Percentiles rank a stretch among this genome's conserved stretches.
Conservation (phyloP, 2,329 filamentous ascomycete species). For the Colletotrichum graminicola region DNA sequence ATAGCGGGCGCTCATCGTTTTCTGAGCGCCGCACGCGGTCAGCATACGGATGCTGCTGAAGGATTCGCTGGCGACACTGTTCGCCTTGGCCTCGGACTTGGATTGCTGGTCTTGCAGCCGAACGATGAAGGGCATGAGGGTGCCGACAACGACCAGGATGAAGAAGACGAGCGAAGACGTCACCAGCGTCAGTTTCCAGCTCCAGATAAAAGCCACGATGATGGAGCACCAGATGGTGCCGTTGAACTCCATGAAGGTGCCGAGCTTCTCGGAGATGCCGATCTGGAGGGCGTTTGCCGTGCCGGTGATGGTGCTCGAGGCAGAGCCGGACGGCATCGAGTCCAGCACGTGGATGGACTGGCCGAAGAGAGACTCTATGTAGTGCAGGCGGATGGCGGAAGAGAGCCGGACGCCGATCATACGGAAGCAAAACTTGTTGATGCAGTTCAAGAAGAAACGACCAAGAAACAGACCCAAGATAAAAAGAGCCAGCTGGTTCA, state of each 20-base stretch:
- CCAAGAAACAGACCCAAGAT: conserved; percentile 79
- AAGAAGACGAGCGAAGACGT: conserved; percentile 69
- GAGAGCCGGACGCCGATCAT: conserved; percentile 73
- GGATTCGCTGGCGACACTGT: conserved; percentile 71
- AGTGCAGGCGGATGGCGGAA: conserved; percentile 72
- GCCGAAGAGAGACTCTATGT: conserved; percentile 71
- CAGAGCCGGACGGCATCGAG: conserved; percentile 71
- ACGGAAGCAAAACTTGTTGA: conserved; percentile 71
- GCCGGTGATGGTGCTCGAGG: conserved; percentile 72
- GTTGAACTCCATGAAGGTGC: conserved; percentile 67
- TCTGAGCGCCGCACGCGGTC: conserved; percentile 71
- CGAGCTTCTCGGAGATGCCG: conserved; percentile 74
- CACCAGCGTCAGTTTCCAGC: conserved; percentile 71
- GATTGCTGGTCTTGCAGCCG: conserved; percentile 63
- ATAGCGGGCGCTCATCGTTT: conserved; percentile 65
- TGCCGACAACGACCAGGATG: conserved; percentile 61
- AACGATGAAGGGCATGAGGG: conserved; percentile 67
- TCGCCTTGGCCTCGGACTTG: conserved; percentile 67
- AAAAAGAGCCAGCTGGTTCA: conserved; percentile 67
- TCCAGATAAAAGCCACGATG: conserved; percentile 67
- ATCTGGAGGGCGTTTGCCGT: conserved; percentile 74
- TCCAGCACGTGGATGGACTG: conserved; percentile 78
- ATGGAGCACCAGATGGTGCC: conserved; percentile 65
- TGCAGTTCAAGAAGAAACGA: conserved; percentile 72
- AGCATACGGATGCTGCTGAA: conserved; percentile 72